Conservation (phyloP, 257 asterid species). For the Echites panduratus region DNA sequence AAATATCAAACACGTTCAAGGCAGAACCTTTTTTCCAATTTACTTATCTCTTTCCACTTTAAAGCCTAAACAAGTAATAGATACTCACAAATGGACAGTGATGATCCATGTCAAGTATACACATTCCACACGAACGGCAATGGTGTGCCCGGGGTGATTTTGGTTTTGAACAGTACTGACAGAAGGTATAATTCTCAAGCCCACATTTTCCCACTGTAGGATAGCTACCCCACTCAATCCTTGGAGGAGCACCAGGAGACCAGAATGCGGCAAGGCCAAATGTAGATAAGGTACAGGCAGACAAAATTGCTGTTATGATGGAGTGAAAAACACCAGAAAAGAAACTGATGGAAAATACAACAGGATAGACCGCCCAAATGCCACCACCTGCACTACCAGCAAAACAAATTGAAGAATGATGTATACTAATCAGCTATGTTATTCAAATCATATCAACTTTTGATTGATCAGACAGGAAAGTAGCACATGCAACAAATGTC, state of each 20-base stretch:
- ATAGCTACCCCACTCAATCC: conserved; percentile 89
- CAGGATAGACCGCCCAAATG: conserved; percentile 77
- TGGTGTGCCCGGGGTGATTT: conserved; percentile 87
- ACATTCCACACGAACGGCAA: conserved; percentile 86
- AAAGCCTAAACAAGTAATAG: conserved; percentile 2
- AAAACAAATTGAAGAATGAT: conserved; percentile 6
- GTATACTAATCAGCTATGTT: background rate
- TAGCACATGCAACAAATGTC: background rate
- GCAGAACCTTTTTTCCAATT: background rate
- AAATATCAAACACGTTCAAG: background rate
- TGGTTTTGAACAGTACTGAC: conserved; percentile 78
- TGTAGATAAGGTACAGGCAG: conserved; percentile 52
- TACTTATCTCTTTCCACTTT: background rate
- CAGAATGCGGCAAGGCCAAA: conserved; percentile 68
- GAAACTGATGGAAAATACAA: conserved; percentile 50
- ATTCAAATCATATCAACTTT: background rate
- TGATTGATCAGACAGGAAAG: background rate
- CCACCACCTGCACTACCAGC: conserved; percentile 67
- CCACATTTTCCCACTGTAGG: conserved; percentile 93
- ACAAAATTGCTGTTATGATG: conserved; percentile 35
- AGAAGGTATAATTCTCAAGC: conserved; percentile 73
- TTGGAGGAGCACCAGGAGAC: conserved; percentile 76
- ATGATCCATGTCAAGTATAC: conserved; percentile 94
- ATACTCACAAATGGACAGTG: conserved; percentile 97
- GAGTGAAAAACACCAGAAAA: conserved; percentile 46